Evolutionary conservation across 148 eudicot species (phyloP), one percentile per base, ranked within the genome.

Genomic region (Vaccinium myrtillus): DNA sequence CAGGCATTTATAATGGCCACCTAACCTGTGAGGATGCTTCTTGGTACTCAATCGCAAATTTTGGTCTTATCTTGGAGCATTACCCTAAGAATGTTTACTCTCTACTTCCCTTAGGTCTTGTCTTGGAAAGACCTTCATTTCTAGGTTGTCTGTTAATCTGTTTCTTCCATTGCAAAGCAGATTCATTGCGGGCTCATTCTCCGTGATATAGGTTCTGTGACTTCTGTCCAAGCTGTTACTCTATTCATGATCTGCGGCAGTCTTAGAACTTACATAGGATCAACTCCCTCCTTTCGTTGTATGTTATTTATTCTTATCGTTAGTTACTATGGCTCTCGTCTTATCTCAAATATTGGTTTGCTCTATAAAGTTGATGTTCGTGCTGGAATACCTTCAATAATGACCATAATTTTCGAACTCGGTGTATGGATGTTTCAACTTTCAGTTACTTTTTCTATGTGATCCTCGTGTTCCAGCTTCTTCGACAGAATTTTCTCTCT

Each of bases 1-100:
- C 98, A 92, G 88, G 98, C 97, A 73, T 94, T 96, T 88, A 93
- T 96, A 84, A 88, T 94, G 97, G 90, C 95, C 81, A 91, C 95
- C 79, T 94, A 87, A 86, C 54, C 39, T 82, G 36, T 79, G 83
- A 85, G 88, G 89, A 77, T 83, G 74, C 81, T 86, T 84, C 79
- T 82, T 78, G 79, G 82, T 82, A 39, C 80, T 82, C 82, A 84
- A 87, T 86, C 88, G 85, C 87, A 90, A 90, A 85, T 84, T 55
- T 67, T 84, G 61, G 83, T 80, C 21, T 70, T 85, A 81, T 87
- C 75, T 61, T 82, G 86, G 86, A 87, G 89, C 63, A 69, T 85
- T 79, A 77, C 84, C 78, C 74, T 73, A 46, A 58, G 77, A 81
- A 78, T 56, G 79, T 81, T 77, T 84, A 79, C 85, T 80, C 71